These are phyloP conservation scores for Ustilago vetiveriae DNA, from an alignment of 1,284 basidiomycete species.

Conservation along the genomic window DNA sequence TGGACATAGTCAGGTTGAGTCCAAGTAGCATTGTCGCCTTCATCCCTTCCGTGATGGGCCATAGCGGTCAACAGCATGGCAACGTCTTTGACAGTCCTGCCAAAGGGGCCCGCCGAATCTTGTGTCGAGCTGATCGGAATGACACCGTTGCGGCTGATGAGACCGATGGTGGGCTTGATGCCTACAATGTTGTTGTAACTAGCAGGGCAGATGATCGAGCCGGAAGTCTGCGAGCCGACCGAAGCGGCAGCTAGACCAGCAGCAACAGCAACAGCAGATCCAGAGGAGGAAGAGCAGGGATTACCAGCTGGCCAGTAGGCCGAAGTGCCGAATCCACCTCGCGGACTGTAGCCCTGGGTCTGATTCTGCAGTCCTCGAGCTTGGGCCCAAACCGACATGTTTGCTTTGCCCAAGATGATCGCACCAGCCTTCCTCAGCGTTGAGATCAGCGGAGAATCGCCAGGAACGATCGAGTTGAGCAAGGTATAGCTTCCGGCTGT, in stretches of 20 bases:
- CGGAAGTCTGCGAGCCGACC: conserved; percentile 74
- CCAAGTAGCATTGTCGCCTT: conserved; percentile 37
- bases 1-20: conserved; percentile 15
- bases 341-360: conserved; percentile 75
- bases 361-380: conserved; percentile 71
- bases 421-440: conserved; percentile 75
- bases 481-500: conserved; percentile 71
- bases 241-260: conserved; percentile 75
- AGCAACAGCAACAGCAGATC: conserved; percentile 74
- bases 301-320: conserved; percentile 74
- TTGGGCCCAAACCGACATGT: conserved; percentile 65
- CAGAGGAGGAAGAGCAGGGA: conserved; percentile 76
- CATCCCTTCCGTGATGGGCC: conserved; percentile 28
- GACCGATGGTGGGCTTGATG: conserved; percentile 45
- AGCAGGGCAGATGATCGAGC: conserved; percentile 44
- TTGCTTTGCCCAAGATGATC: conserved; percentile 72
- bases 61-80: conserved; percentile 42
- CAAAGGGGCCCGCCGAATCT: conserved; percentile 43
- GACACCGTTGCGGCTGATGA: conserved; percentile 37
- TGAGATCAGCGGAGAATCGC: conserved; percentile 74
- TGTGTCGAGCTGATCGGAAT: conserved; percentile 41
- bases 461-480: conserved; percentile 71
- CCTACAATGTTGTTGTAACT: conserved; percentile 48
- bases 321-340: conserved; percentile 74
- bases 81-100: conserved; percentile 38